A percentile compares a stretch with the other conserved stretches of the same genome.
Conservation (phyloP, 1,284 basidiomycete species). For the Rhodotorula sp. region DNA sequence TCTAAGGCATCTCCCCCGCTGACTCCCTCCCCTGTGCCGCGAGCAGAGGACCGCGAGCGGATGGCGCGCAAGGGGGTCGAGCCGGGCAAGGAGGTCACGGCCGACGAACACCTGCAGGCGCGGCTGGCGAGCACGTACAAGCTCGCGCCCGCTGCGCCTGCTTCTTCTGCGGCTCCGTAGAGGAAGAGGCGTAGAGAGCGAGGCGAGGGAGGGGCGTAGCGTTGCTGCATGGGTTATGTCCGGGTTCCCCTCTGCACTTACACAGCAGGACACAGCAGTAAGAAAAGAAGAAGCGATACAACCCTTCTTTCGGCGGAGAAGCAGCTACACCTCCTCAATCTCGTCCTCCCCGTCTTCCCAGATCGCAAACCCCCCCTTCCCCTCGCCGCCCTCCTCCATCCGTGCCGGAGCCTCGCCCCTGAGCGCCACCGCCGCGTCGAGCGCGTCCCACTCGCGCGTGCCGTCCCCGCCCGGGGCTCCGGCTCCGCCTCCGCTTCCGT, state of each 20-base stretch:
- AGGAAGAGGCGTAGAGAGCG: neutral
- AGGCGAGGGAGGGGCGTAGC: neutral
- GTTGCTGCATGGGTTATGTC: too few species aligned
- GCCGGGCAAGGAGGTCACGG: slow-evolving; percentile 26
- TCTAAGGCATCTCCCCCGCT: neutral
- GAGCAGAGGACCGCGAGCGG: slow-evolving; percentile 26
- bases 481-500: too few species aligned
- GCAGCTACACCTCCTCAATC: neutral
- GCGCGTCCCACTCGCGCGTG: neutral
- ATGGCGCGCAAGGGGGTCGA: slow-evolving; percentile 39
- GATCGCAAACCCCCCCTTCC: neutral
- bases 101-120: slow-evolving; percentile 29
- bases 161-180: neutral
- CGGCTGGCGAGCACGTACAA: slow-evolving; percentile 37
- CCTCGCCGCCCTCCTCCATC: neutral
- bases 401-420: neutral
- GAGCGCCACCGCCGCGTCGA: neutral
- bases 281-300: neutral
- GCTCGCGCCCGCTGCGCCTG: neutral
- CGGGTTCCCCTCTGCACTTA: neutral
- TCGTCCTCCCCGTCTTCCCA: slow-evolving; percentile 11
- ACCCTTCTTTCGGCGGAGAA: neutral
- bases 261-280: neutral
- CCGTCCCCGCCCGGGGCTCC: neutral
- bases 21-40: too few species aligned